phyloP scores from a whole-genome alignment of 371 early-diverging fungal species.

The Aphelidium insulamus region DNA sequence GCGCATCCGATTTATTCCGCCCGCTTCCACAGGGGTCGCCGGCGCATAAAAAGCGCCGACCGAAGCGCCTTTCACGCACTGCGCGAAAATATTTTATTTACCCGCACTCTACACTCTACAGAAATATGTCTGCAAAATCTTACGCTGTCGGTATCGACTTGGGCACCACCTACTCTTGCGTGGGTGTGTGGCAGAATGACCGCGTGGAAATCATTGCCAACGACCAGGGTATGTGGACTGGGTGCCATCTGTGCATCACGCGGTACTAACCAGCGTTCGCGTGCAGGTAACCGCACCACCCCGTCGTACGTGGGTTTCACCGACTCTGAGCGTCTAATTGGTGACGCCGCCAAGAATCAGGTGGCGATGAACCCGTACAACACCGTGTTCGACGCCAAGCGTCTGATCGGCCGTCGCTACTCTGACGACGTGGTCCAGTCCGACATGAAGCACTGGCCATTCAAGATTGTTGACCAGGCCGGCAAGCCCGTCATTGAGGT shows the following conservation, averaged over 20 bases:
- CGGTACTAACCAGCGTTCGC: constrained; percentile 6
- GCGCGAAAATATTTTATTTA: too few species aligned
- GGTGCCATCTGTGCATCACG: constrained; percentile 10
- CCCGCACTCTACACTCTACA: too few species aligned
- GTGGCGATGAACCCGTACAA: constrained; percentile 66
- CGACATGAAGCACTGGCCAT: constrained; percentile 84
- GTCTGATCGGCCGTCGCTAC: constrained; percentile 88
- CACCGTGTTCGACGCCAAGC: constrained; percentile 93
- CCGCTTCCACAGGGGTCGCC: too few species aligned
- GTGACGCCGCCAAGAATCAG: constrained; percentile 88
- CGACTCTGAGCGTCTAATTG: constrained; percentile 74
- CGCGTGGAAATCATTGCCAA: constrained; percentile 70
- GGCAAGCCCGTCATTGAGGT: constrained; percentile 66
- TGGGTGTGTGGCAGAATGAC: constrained; percentile 38
- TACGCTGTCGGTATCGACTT: constrained; percentile 27
- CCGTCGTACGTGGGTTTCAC: constrained; percentile 90
- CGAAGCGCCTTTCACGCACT: too few species aligned
- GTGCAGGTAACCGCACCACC: constrained; percentile 82
- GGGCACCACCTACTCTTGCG: constrained; percentile 65
- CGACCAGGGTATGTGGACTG: constrained; percentile 55
- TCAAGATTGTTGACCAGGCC: constrained; percentile 61
- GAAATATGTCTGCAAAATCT: background rate
- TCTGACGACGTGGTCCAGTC: constrained; percentile 67
- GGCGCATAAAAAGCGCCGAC: too few species aligned
- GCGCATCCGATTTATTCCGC: too few species aligned